These are phyloP conservation scores for Albizia julibrissin DNA, from an alignment of 306 rosid species.

Conservation along the genomic window DNA sequence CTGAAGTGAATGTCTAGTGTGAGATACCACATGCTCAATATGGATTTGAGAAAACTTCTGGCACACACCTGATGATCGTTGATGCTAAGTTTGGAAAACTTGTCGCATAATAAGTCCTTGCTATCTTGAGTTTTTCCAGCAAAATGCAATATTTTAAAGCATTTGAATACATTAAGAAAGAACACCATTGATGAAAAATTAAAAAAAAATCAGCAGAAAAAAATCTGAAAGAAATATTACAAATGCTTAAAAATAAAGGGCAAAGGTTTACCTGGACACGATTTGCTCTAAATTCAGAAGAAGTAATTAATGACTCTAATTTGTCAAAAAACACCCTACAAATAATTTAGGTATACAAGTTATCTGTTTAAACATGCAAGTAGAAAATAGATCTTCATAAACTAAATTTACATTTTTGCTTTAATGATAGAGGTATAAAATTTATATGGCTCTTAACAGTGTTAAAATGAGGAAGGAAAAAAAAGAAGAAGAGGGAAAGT, in stretches of 20 bases:
- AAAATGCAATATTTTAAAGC: conserved; percentile 31
- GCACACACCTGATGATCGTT: conserved; percentile 51
- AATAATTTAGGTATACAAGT: conserved; percentile 29
- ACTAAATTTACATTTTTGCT: conserved; percentile 9
- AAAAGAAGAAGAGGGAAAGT: background rate
- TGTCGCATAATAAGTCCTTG: conserved; percentile 63
- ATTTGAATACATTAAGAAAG: conserved; percentile 29
- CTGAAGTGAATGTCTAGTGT: background rate
- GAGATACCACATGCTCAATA: conserved; percentile 13
- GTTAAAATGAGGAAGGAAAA: conserved; percentile 8
- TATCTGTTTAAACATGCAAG: conserved; percentile 20
- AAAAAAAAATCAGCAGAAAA: background rate
- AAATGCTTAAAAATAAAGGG: conserved; percentile 23
- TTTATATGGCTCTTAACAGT: conserved; percentile 21
- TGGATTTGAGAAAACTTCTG: background rate
- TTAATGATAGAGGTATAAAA: background rate
- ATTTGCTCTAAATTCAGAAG: conserved; percentile 60
- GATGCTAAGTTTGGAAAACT: conserved; percentile 63
- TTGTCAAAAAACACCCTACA: conserved; percentile 74
- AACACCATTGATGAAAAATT: background rate
- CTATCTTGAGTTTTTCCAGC: conserved; percentile 55
- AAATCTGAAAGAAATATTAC: conserved; percentile 29
- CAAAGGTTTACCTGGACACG: conserved; percentile 59
- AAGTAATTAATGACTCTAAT: conserved; percentile 55
- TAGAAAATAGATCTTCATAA: conserved; percentile 14